Percentiles rank a stretch among this genome's conserved stretches.
These are phyloP conservation scores for Sporothrix mexicana DNA, from an alignment of 2,329 filamentous ascomycete species.

Conservation along the genomic window DNA sequence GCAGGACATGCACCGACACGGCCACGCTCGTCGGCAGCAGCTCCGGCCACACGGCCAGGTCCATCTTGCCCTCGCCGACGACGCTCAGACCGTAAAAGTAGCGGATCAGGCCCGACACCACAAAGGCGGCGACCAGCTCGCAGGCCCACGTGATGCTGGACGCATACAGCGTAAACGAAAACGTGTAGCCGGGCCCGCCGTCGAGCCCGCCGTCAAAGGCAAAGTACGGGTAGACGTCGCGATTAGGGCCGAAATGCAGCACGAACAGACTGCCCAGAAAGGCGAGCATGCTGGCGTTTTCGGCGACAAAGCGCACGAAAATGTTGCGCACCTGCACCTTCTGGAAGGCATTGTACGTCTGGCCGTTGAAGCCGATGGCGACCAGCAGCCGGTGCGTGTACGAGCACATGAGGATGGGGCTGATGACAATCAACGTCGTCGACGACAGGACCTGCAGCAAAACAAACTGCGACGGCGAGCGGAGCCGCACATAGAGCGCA, in stretches of 20 bases:
- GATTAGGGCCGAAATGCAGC: conserved; percentile 70
- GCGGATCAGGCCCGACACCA: conserved; percentile 63
- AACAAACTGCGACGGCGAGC: conserved; percentile 68
- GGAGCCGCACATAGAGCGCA: conserved; percentile 70
- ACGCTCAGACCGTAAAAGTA: conserved; percentile 66
- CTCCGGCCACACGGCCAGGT: conserved; percentile 70
- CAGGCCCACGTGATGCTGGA: conserved; percentile 70
- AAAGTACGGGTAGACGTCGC: conserved; percentile 72
- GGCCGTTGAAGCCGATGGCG: conserved; percentile 61
- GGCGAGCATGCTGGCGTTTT: conserved; percentile 71
- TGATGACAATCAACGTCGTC: conserved; percentile 66
- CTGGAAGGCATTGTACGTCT: conserved; percentile 67
- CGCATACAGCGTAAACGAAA: conserved; percentile 67
- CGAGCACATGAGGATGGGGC: conserved; percentile 67
- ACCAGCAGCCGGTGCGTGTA: conserved; percentile 62
- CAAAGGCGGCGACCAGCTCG: conserved; percentile 66
- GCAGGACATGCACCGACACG: conserved; percentile 70
- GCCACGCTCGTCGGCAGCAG: conserved; percentile 69
- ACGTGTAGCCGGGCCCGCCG: conserved; percentile 56
- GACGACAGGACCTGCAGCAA: conserved; percentile 69
- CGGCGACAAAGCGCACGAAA: conserved; percentile 70
- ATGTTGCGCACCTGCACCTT: conserved; percentile 70
- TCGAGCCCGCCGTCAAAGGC: conserved; percentile 60
- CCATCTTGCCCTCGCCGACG: conserved; percentile 67
- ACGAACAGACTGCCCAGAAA: conserved; percentile 70